These are phyloP conservation scores for Linderniella brevidens DNA, from an alignment of 257 asterid species.

Conservation along the genomic window DNA sequence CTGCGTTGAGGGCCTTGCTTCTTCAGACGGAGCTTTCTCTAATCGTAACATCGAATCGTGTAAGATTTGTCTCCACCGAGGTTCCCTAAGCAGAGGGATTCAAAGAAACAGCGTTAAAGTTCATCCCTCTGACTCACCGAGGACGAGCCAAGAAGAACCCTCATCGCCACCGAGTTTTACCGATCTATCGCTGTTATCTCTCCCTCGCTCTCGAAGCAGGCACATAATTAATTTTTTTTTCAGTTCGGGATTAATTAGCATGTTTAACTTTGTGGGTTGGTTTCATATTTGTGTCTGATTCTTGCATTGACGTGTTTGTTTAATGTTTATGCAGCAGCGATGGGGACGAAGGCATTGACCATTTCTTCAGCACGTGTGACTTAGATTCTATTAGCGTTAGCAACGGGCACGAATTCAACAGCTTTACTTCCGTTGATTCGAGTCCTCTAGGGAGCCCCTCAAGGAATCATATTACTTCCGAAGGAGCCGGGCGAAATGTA, in stretches of 20 bases:
- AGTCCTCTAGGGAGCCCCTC: constrained; percentile 85
- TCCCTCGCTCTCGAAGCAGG: too few relatives aligned
- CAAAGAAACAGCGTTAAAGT: constrained; percentile 46
- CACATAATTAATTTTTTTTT: too few relatives aligned
- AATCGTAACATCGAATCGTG: constrained; percentile 25
- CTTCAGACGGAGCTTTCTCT: constrained; percentile 17
- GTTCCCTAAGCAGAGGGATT: constrained; percentile 18
- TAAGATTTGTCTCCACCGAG: constrained; percentile 35
- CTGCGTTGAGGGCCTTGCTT: constrained; percentile 28
- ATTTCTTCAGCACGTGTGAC: constrained; percentile 48
- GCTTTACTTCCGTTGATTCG: constrained; percentile 49
- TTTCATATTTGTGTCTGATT: constrained; percentile 28
- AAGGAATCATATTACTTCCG: too few relatives aligned
- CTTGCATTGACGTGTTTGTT: constrained; percentile 8
- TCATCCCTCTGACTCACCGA: constrained; percentile 66
- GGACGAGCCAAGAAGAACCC: constrained; percentile 64
- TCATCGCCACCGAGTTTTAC: constrained; percentile 52
- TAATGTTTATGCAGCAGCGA: constrained; percentile 53
- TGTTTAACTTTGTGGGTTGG: constrained; percentile 11
- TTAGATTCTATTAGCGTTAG: constrained; percentile 72
- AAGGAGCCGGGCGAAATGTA: constrained; percentile 45
- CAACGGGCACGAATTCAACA: constrained; percentile 44
- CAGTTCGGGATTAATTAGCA: too few relatives aligned
- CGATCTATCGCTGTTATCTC: constrained; percentile 25
- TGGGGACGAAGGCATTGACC: too few relatives aligned